Base-by-base conservation (phyloP, 257 asterid species). In the Parsonsia alboflavescens region DNA sequence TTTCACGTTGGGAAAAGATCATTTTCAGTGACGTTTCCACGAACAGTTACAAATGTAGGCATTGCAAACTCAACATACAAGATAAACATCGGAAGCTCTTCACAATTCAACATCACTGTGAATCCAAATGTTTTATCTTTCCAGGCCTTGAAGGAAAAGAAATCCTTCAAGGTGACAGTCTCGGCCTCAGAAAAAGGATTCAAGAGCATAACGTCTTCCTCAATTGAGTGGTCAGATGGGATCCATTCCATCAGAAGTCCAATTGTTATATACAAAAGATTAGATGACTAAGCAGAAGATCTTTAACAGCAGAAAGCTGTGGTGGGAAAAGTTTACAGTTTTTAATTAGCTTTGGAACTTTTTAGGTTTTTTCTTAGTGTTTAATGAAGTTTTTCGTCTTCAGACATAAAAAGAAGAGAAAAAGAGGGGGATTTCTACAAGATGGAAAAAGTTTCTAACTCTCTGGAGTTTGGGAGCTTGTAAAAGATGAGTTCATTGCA, bases 201-300 rank as follows among this genome's bases (percentile, higher is more conserved):
- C 17, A 1, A 10, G 10, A 30, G 54, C 1, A 58, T 79, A 66
- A 4, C 57, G 1, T 83, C 86, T 42, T 77, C 82, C 46, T 77
- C 84, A 26, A 66, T 86, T 22, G 76, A 71, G 68, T 86, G 89
- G 89, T 81, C 76, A 0, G 80, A 86, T 70, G 87, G 86, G 19
- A 53, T 52, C 24, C 75, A 76, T 39, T 4, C n/a, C 0, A 76
- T 76, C n/a, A 58, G 80, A 61, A 76, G 76, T 71, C 80, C 80
- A 10, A 76, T 76, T 45, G 46, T 70, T 6, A 4, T 75, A 65
- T 75, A 52, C 30, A 11, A 64, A 36, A 30, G 6, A 7, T 3
- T 5, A 6, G 42, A 7, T 13, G n/a, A 16, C 5, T 57, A 28
- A 61, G 44, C 67, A 12, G 67, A 61, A 30, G 30, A n/a, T n/a